phyloP scores from a whole-genome alignment of 2,329 filamentous ascomycete genomes.

The Pestalotiopsis sp. region DNA sequence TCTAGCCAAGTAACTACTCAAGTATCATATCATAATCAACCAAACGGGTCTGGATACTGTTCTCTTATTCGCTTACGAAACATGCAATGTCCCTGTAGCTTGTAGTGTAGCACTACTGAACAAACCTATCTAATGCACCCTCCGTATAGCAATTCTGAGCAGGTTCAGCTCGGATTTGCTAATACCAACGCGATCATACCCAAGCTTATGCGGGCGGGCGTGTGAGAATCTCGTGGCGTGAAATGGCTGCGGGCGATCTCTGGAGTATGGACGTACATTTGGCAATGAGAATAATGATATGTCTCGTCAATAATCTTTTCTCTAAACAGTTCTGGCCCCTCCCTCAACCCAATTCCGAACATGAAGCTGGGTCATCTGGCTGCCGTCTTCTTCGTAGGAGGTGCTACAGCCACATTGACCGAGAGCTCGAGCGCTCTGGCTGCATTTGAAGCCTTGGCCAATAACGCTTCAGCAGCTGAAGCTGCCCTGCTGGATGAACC shows the following conservation, averaged over 20 bases:
- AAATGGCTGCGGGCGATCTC: neutral
- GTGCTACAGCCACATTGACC: neutral
- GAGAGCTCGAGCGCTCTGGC: neutral
- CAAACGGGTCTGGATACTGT: neutral
- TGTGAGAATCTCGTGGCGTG: neutral
- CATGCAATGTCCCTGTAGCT: neutral
- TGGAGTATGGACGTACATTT: neutral
- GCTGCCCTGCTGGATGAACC: neutral
- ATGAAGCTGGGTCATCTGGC: neutral
- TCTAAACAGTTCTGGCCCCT: neutral
- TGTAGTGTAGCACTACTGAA: neutral
- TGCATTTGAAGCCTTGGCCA: neutral
- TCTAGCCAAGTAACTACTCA: neutral
- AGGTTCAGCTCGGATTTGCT: neutral
- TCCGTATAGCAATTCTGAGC: neutral
- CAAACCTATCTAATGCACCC: neutral
- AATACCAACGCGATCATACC: neutral
- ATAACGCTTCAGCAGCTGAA: neutral
- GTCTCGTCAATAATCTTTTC: neutral
- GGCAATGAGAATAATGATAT: neutral
- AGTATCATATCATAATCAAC: neutral
- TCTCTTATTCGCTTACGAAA: neutral
- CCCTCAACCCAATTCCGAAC: neutral
- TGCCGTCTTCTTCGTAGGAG: neutral
- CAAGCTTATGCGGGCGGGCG: neutral